Percentiles rank a stretch among this genome's conserved stretches.
These are phyloP conservation scores for Lasiosphaeria miniovina DNA, from an alignment of 495 filamentous ascomycete genomes.

Conservation along the genomic window DNA sequence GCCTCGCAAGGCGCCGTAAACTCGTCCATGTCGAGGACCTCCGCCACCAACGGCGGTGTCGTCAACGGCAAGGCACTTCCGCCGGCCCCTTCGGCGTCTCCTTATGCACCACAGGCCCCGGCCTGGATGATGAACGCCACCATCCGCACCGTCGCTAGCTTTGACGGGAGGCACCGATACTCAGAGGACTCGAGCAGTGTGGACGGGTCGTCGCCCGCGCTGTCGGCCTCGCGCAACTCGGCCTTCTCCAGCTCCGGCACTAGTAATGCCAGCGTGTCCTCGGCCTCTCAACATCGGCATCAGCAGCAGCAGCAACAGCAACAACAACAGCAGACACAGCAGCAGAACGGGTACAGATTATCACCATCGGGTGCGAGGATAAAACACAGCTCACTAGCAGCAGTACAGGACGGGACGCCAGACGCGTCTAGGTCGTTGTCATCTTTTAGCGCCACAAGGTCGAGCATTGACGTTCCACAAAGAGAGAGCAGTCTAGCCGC, in stretches of 20 bases:
- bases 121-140: slow-evolving; percentile 40
- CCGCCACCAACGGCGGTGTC: slow-evolving; percentile 10
- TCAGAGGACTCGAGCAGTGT: slow-evolving; percentile 31
- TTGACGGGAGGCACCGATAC: slow-evolving; percentile 30
- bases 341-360: slow-evolving; percentile 2
- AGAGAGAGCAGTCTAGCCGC: slow-evolving; percentile 29
- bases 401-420: slow-evolving; percentile 15
- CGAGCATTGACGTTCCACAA: slow-evolving; percentile 26
- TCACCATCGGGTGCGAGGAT: slow-evolving; percentile 25
- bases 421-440: slow-evolving; percentile 13
- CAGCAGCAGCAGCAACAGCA: slow-evolving; percentile 27
- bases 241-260: slow-evolving; percentile 47
- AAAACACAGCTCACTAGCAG: slow-evolving; percentile 24
- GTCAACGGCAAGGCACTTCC: slow-evolving; percentile 22
- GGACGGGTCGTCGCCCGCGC: slow-evolving; percentile 31
- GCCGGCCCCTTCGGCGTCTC: slow-evolving; percentile 7
- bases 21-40: slow-evolving; percentile 31
- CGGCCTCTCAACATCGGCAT: slow-evolving; percentile 27
- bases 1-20: slow-evolving; percentile 36
- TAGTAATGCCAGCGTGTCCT: slow-evolving; percentile 43
- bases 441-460: not conserved
- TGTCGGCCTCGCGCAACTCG: slow-evolving; percentile 36
- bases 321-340: slow-evolving; percentile 30
- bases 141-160: slow-evolving; percentile 46
- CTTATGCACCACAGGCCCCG: slow-evolving; percentile 9